A percentile compares a stretch with the other conserved stretches of the same genome.
These are phyloP conservation scores for Pythium utonaiense DNA, from an alignment of 352 stramenopile species.

Conservation along the genomic window DNA sequence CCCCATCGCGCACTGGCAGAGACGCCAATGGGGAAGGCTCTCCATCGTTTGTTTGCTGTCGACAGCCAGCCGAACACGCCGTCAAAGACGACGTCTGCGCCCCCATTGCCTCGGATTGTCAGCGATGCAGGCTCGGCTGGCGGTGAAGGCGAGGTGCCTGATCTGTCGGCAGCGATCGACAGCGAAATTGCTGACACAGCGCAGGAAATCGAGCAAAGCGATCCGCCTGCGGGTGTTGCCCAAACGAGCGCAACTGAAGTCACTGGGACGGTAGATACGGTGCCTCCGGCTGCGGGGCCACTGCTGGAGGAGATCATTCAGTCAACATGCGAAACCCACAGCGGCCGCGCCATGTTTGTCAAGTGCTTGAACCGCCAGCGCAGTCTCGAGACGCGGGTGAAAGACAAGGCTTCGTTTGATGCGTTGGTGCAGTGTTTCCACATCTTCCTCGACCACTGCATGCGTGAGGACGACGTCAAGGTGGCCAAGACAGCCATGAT, in stretches of 20 bases:
- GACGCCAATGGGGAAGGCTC: conserved; percentile 49
- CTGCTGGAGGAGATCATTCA: conserved; percentile 19
- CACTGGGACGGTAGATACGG: not conserved
- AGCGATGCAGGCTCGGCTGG: conserved; percentile 1
- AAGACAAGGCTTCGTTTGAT: conserved; percentile 54
- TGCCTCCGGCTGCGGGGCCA: not conserved
- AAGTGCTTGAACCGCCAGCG: conserved; percentile 80
- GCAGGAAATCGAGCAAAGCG: not conserved
- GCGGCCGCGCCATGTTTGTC: conserved; percentile 68
- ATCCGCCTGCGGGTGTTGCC: not conserved
- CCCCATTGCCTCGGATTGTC: conserved; percentile 3
- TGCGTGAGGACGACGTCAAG: conserved; percentile 78
- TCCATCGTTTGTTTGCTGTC: conserved; percentile 48
- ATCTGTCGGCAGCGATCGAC: conserved; percentile 18
- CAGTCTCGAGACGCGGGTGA: conserved; percentile 73
- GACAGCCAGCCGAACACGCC: conserved; percentile 29
- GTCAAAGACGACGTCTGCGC: conserved; percentile 12
- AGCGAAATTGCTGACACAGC: conserved; percentile 1
- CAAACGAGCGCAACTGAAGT: not conserved
- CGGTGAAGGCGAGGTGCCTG: conserved; percentile 7
- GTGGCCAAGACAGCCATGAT: conserved; percentile 88
- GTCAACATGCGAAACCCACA: conserved; percentile 21
- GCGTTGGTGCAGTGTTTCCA: conserved; percentile 64
- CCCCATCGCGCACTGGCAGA: conserved; percentile 50
- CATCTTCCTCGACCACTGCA: conserved; percentile 69